phyloP scores from a whole-genome alignment of 805 yeast species.

The Teunomyces aglyptinius region DNA sequence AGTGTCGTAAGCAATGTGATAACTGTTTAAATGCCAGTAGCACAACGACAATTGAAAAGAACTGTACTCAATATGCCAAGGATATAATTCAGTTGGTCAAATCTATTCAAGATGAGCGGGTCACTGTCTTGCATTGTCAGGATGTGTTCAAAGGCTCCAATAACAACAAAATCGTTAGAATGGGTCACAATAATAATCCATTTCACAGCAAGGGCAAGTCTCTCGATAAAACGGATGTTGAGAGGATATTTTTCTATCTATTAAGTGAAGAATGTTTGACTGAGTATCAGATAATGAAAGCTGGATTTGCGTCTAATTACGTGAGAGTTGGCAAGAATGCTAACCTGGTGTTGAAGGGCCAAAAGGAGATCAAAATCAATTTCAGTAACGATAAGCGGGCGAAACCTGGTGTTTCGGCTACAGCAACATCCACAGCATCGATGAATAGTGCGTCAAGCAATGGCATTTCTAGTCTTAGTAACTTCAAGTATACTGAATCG shows the following conservation, averaged over 20 bases:
- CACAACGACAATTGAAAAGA: conserved; percentile 49
- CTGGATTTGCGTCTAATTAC: conserved; percentile 82
- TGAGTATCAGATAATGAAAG: conserved; percentile 71
- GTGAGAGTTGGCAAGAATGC: conserved; percentile 63
- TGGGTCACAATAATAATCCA: conserved; percentile 60
- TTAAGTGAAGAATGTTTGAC: conserved; percentile 61
- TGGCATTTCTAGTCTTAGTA: conserved; percentile 6
- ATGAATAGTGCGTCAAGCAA: not conserved
- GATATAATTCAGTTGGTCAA: conserved; percentile 60
- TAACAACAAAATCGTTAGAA: conserved; percentile 54
- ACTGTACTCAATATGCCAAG: conserved; percentile 65
- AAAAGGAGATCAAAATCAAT: conserved; percentile 48
- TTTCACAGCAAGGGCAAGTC: conserved; percentile 70
- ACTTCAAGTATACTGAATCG: conserved; percentile 22
- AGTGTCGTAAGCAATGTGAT: conserved; percentile 78
- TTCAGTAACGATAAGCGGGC: conserved; percentile 35
- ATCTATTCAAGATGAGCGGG: conserved; percentile 53
- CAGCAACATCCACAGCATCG: conserved; percentile 6
- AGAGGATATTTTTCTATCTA: conserved; percentile 78
- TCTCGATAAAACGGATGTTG: conserved; percentile 66
- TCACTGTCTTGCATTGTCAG: conserved; percentile 77
- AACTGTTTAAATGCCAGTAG: conserved; percentile 58
- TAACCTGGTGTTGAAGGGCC: conserved; percentile 42
- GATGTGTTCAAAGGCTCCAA: conserved; percentile 79
- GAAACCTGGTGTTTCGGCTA: not conserved